A percentile compares a stretch with the other conserved stretches of the same genome.
These are phyloP conservation scores for Pulicaria dysenterica DNA, from an alignment of 129 eudicot genomes.

Conservation along the genomic window DNA sequence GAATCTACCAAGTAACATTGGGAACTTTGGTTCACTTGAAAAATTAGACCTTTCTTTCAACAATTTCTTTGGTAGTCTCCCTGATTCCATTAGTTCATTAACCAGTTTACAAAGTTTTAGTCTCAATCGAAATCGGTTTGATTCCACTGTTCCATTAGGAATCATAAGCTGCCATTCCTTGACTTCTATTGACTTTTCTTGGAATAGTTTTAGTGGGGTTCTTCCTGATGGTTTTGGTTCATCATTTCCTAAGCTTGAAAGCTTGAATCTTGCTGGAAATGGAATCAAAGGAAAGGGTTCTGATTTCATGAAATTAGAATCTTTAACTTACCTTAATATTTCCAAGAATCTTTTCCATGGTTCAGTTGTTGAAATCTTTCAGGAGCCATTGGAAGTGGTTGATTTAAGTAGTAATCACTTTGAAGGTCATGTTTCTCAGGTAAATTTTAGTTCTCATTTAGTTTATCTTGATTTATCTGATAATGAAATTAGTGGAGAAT, in stretches of 20 bases:
- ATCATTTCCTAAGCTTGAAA: slow-evolving; percentile 60
- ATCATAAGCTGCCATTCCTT: slow-evolving; percentile 57
- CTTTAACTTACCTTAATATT: slow-evolving; percentile 55
- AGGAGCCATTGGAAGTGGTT: slow-evolving; percentile 63
- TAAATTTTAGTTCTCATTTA: slow-evolving; percentile 58
- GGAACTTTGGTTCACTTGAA: slow-evolving; percentile 76
- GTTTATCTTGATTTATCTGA: slow-evolving; percentile 71
- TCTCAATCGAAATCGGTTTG: slow-evolving; percentile 53
- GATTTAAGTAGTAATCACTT: slow-evolving; percentile 77
- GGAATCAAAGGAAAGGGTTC: slow-evolving; percentile 59
- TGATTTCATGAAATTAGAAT: slow-evolving; percentile 54
- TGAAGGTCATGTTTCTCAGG: slow-evolving; percentile 78
- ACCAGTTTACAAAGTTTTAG: slow-evolving; percentile 44
- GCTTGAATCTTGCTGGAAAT: slow-evolving; percentile 73
- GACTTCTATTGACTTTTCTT: slow-evolving; percentile 66
- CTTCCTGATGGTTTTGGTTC: slow-evolving; percentile 73
- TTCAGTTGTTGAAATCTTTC: slow-evolving; percentile 66
- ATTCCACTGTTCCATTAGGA: slow-evolving; percentile 53
- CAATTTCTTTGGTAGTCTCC: slow-evolving; percentile 54
- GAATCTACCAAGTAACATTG: slow-evolving; percentile 66
- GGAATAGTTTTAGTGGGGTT: slow-evolving; percentile 59
- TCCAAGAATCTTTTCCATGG: slow-evolving; percentile 71
- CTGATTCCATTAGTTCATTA: slow-evolving; percentile 72
- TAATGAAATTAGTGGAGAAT: slow-evolving; percentile 68
- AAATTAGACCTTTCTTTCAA: slow-evolving; percentile 68